phyloP scores from a whole-genome alignment of 305 asterid genomes.

The Salvia sclarea region DNA sequence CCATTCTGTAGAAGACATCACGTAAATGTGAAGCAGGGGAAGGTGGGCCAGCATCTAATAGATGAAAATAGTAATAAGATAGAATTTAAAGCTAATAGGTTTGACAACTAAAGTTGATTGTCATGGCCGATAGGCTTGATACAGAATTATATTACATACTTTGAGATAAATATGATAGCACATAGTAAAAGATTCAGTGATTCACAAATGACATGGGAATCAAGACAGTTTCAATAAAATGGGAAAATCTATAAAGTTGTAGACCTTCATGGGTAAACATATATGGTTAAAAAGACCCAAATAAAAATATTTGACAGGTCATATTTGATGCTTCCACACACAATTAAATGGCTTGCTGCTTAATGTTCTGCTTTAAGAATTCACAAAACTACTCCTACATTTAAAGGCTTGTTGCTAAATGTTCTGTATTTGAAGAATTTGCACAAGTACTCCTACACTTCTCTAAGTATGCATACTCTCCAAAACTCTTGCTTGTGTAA shows the following conservation, averaged over 20 bases:
- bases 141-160: background rate
- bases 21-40: conserved; percentile 94
- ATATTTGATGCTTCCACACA: background rate
- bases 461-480: background rate
- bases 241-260: background rate
- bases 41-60: conserved; percentile 94
- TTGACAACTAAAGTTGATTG: conserved; percentile 16
- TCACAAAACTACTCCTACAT: background rate
- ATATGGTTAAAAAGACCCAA: background rate
- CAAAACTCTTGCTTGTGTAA: conserved; percentile 4
- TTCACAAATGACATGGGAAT: background rate
- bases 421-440: background rate
- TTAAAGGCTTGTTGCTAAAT: too few species aligned
- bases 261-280: background rate
- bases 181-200: background rate
- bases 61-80: conserved; percentile 27
- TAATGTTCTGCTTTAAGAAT: conserved; percentile 5
- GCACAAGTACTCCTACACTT: background rate
- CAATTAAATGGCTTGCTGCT: background rate
- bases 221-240: background rate
- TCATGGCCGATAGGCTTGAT: background rate
- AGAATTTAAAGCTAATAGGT: conserved; percentile 5
- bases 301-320: conserved; percentile 8
- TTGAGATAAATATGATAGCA: background rate
- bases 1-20: conserved; percentile 90